phyloP scores from a whole-genome alignment of 2,329 filamentous ascomycete species.

The Curvularia sp. region DNA sequence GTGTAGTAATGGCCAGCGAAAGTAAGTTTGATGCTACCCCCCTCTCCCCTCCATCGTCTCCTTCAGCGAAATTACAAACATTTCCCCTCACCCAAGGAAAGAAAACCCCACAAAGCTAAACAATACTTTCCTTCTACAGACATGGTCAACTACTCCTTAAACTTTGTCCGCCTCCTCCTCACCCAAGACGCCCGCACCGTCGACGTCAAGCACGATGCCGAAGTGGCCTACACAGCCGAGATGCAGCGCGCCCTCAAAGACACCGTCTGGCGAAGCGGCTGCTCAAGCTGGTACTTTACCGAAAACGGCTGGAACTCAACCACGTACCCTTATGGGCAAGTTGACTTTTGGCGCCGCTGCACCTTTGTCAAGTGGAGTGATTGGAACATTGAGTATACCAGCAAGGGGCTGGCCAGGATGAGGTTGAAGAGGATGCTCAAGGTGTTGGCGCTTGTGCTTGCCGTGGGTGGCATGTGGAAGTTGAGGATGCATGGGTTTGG shows the following conservation, averaged over 20 bases:
- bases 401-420: conserved; percentile 54
- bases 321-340: conserved; percentile 65
- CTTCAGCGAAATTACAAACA: not conserved
- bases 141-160: conserved; percentile 65
- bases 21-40: conserved; percentile 38
- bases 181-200: conserved; percentile 93
- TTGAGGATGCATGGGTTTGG: conserved; percentile 34
- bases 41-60: not conserved
- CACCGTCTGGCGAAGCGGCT: conserved; percentile 61
- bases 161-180: conserved; percentile 68
- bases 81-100: not conserved
- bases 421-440: conserved; percentile 27
- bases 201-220: conserved; percentile 81
- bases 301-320: conserved; percentile 81
- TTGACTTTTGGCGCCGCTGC: conserved; percentile 60
- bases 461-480: conserved; percentile 36
- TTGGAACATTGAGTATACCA: conserved; percentile 62
- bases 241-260: conserved; percentile 55
- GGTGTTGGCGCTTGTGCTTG: conserved; percentile 29
- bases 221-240: conserved; percentile 64
- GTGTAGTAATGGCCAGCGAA: conserved; percentile 66
- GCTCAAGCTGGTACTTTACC: conserved; percentile 71
- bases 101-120: not conserved
- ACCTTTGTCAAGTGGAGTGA: conserved; percentile 63
- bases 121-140: conserved; percentile 37